phyloP scores from a whole-genome alignment of 116 monocot species.

The Trichopus zeylanicus region DNA sequence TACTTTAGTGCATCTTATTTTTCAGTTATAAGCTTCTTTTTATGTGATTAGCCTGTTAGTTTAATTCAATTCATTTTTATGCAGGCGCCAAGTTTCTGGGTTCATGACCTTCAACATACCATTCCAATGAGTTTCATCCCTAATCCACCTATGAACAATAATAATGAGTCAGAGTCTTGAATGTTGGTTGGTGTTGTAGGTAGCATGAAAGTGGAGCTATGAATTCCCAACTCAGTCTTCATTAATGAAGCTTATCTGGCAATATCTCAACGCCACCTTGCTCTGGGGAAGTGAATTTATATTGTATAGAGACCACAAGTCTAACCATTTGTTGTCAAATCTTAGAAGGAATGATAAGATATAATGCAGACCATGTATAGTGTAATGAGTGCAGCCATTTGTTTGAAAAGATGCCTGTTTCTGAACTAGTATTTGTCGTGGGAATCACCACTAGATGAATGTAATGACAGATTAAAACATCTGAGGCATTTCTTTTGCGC shows the following conservation, averaged over 20 bases:
- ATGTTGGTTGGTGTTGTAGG: constrained; percentile 14
- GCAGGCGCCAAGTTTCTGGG: constrained; percentile 53
- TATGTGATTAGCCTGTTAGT: background rate
- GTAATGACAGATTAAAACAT: too few species aligned
- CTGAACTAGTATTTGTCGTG: background rate
- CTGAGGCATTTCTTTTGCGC: too few species aligned
- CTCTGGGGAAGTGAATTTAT: background rate
- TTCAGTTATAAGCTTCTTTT: background rate
- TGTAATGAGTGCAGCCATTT: background rate
- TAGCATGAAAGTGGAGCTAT: constrained; percentile 31
- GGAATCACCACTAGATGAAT: background rate
- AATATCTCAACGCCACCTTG: background rate
- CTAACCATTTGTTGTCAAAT: constrained; percentile 17
- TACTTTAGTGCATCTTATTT: background rate
- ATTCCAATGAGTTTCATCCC: constrained; percentile 36
- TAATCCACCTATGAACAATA: constrained; percentile 8
- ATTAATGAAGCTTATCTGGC: background rate
- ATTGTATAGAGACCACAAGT: constrained; percentile 24
- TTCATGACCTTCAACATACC: constrained; percentile 44
- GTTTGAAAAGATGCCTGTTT: background rate
- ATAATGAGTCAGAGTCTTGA: constrained; percentile 1
- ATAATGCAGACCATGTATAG: constrained; percentile 14
- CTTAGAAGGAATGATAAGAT: constrained; percentile 9
- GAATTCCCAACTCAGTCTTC: constrained; percentile 3
- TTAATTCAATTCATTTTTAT: background rate